phyloP scores from a whole-genome alignment of 2,329 filamentous ascomycete genomes.

The Colletotrichum sp. region DNA sequence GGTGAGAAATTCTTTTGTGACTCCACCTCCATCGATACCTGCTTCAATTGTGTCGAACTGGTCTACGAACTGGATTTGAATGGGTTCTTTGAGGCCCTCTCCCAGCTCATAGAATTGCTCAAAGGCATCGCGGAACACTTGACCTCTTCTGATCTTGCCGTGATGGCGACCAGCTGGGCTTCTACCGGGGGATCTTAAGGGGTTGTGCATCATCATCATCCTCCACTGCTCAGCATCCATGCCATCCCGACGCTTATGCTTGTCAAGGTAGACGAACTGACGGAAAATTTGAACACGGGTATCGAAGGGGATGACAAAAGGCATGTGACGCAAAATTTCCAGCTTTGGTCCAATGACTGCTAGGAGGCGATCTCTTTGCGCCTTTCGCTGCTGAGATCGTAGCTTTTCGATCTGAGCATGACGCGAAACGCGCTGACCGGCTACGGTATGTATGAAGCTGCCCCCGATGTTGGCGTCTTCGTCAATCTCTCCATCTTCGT shows the following conservation, averaged over 20 bases:
- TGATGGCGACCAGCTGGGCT: conserved; percentile 66
- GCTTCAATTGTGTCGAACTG: conserved; percentile 86
- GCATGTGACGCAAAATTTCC: conserved; percentile 93
- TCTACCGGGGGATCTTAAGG: conserved; percentile 26
- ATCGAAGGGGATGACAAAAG: conserved; percentile 93
- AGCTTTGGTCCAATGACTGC: conserved; percentile 84
- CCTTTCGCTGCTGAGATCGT: conserved; percentile 68
- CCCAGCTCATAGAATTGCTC: conserved; percentile 81
- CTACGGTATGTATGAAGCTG: conserved; percentile 35
- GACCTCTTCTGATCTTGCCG: conserved; percentile 78
- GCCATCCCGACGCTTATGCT: conserved; percentile 71
- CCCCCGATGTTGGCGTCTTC: conserved; percentile 26
- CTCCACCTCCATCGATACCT: conserved; percentile 94
- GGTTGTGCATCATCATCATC: conserved; percentile 22
- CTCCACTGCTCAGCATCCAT: conserved; percentile 48
- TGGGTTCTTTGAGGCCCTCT: conserved; percentile 88
- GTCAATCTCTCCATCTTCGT: conserved; percentile 31
- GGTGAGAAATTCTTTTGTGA: conserved; percentile 96
- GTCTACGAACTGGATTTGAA: conserved; percentile 96
- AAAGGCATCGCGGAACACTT: conserved; percentile 86
- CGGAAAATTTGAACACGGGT: conserved; percentile 92
- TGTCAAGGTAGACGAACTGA: conserved; percentile 88
- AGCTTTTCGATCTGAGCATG: conserved; percentile 69
- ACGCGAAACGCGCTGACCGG: conserved; percentile 65
- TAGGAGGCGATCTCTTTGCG: conserved; percentile 72